phyloP scores from a whole-genome alignment of 495 filamentous ascomycete genomes.

The Podospora bellae-mahoneyi region DNA sequence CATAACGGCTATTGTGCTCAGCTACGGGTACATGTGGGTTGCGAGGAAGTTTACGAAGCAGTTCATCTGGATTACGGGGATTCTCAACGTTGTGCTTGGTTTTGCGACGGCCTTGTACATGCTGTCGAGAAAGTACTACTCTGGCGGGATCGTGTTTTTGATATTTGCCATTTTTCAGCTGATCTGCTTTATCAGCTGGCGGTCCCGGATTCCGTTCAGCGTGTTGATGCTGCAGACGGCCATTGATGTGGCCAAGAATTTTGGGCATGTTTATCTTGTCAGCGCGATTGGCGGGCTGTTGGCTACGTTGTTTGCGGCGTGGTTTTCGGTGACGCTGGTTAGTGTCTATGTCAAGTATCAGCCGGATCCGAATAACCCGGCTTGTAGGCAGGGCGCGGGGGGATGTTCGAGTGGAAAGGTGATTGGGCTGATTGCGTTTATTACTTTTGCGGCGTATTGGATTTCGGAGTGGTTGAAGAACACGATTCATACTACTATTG shows the following conservation, averaged over 20 bases:
- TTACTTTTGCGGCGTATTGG: constrained; percentile 90
- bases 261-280: constrained; percentile 83
- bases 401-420: constrained; percentile 74
- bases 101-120: constrained; percentile 66
- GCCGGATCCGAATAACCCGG: constrained; percentile 60
- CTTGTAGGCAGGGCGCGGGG: constrained; percentile 59
- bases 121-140: constrained; percentile 65
- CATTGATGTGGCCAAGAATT: constrained; percentile 78
- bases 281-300: constrained; percentile 74
- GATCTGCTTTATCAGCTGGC: constrained; percentile 62
- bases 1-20: constrained; percentile 65
- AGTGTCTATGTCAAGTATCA: constrained; percentile 77
- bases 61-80: constrained; percentile 87
- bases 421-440: constrained; percentile 78
- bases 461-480: constrained; percentile 90
- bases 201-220: constrained; percentile 81
- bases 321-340: constrained; percentile 58
- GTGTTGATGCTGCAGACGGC: constrained; percentile 83
- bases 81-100: constrained; percentile 76
- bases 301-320: constrained; percentile 67
- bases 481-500: constrained; percentile 81
- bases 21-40: constrained; percentile 69
- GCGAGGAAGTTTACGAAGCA: constrained; percentile 82
- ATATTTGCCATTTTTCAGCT: constrained; percentile 65
- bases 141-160: constrained; percentile 80